Evolutionary conservation across 768 basidiomycete genomes (phyloP), one percentile per base, ranked within the genome.

Genomic region (Gyrodon lividus): DNA sequence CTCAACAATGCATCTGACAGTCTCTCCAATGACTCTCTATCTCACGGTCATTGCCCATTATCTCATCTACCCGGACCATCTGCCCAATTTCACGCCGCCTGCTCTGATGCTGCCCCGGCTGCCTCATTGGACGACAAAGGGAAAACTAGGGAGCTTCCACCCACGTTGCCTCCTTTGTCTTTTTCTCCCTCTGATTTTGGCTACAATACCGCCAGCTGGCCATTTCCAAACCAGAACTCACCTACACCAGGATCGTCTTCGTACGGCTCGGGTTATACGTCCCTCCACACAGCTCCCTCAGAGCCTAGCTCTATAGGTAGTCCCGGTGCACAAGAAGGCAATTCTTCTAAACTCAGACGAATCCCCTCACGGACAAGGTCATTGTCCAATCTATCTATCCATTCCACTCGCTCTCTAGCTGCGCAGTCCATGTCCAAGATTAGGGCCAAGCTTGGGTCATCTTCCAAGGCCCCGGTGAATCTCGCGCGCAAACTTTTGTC

Each of bases 81-180:
- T n/a, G 17, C 13, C 43, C 45, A 55, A 43, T 54, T 46, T 45
- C 43, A 58, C 44, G 53, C 16, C 42, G 10, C 34, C 46, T 53
- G 54, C n/a, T 30, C 23, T 31, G 55, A 61, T 24, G 46, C 40
- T 30, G 33, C 46, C 33, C 23, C n/a, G n/a, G n/a, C 47, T 58
- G 59, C 65, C 65, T 61, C 70, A 19, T 65, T 70, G 56, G 39
- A 52, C 56, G 64, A 59, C 61, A 89, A 86, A 70, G 82, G 77
- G 59, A 87, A 79, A 69, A 83, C 74, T 47, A 69, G 63, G 59
- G 71, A 74, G 62, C 52, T 63, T 30, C 79, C 84, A 41, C 83
- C 87, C 51, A 74, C 74, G 63, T 75, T 88, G 54, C 85, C 87
- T 52, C 85, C 87, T 55, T 73, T 88, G 52, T 70, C 76, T 28